Base-by-base conservation (phyloP, 1,284 basidiomycete genomes). In the Leccinum subrobustum region DNA sequence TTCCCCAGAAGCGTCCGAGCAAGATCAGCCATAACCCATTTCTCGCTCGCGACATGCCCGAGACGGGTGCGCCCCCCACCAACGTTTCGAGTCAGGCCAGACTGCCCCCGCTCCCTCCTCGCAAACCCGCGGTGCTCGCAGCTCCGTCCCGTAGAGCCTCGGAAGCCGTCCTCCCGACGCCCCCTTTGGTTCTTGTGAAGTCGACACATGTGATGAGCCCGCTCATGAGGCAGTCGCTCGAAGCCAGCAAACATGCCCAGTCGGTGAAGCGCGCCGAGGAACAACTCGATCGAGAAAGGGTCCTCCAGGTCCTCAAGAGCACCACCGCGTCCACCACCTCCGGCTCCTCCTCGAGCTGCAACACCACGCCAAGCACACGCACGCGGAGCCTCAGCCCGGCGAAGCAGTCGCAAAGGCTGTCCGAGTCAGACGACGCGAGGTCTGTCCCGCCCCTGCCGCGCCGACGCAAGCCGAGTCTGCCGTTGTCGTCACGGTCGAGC, bases 221-320 rank as follows among this genome's bases (percentile, higher is more conserved):
- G 0, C 73, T 91, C 23, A 91, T 91, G 72, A 83, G 83, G 62
- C 88, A 90, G 69, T 85, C 83, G 23, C 75, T 91, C 1, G 83
- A 88, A 58, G 89, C 89, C 3, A 86, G 82, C 58, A 87, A 87
- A 63, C 81, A 83, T 0, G 89, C 83, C 3, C 84, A 88, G 70
- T 81, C 80, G 7, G 76, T 89, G 71, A 89, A 89, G 72, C 82
- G 82, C 57, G 85, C 83, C 0, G 86, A 90, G 66, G 83, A 83
- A 52, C 79, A 82, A 62, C 76, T 88, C n/a, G 87, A 88, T 69
- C 81, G 83, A 63, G 85, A 88, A 68, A 78, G 88, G 18, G 80
- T 89, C n/a, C 74, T 89, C 60, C 83, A 87, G 67, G 85, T 91
- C 5, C 78, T 91, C 31, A 87, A 87, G 72, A 70, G 67, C 1